These are phyloP conservation scores for Hyaloscypha finlandica DNA, from an alignment of 495 filamentous ascomycete genomes.

Conservation along the genomic window DNA sequence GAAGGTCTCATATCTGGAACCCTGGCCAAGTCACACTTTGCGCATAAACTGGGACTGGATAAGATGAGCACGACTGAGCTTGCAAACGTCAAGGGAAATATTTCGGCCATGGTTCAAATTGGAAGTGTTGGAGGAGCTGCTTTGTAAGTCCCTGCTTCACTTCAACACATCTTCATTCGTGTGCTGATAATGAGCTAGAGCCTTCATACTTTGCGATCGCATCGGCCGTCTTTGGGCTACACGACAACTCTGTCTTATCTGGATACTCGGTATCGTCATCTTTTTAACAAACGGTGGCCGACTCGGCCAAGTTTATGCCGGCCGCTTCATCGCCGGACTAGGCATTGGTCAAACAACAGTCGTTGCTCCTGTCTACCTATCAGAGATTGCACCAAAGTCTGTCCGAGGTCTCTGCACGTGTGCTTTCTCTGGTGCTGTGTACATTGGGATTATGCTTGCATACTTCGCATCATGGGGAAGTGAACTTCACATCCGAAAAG, in stretches of 20 bases:
- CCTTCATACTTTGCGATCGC: slow-evolving; percentile 67
- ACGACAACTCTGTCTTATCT: slow-evolving; percentile 62
- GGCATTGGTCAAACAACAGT: slow-evolving; percentile 66
- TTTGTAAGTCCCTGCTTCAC: slow-evolving; percentile 44
- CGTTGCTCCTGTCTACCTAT: slow-evolving; percentile 60
- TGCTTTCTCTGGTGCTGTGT: slow-evolving; percentile 65
- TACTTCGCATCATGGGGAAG: slow-evolving; percentile 23
- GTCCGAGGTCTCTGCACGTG: slow-evolving; percentile 70
- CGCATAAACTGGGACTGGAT: slow-evolving; percentile 57
- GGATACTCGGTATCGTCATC: slow-evolving; percentile 68
- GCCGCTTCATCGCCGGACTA: slow-evolving; percentile 67
- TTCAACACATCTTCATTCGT: not conserved
- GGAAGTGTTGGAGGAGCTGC: slow-evolving; percentile 67
- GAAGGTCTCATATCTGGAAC: slow-evolving; percentile 70
- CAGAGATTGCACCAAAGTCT: slow-evolving; percentile 62
- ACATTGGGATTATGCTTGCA: slow-evolving; percentile 61
- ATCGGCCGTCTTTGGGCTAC: slow-evolving; percentile 69
- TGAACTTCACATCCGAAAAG: slow-evolving; percentile 10
- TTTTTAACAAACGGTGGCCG: slow-evolving; percentile 64
- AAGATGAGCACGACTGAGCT: slow-evolving; percentile 52
- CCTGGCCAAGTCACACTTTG: slow-evolving; percentile 63
- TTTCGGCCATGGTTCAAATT: slow-evolving; percentile 73
- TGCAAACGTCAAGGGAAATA: slow-evolving; percentile 68
- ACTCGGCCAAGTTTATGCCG: slow-evolving; percentile 65
- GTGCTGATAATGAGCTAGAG: slow-evolving; percentile 34